These are phyloP conservation scores for Penicillium sp. DNA, from an alignment of 2,329 filamentous ascomycete species.

Conservation along the genomic window DNA sequence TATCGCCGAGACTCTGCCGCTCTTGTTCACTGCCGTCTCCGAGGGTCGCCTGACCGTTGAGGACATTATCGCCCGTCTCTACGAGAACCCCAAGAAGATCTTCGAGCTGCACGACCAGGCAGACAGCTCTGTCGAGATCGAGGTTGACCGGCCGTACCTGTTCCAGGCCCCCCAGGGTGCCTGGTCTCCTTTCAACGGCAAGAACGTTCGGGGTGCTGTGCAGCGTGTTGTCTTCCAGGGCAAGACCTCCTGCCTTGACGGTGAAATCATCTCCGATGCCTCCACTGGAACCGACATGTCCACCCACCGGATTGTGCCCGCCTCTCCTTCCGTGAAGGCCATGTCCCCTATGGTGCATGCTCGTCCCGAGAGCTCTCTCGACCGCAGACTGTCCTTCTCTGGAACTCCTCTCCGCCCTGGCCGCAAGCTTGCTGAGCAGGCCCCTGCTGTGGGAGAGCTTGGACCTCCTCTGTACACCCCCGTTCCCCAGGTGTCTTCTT, in stretches of 20 bases:
- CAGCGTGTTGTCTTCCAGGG: slow-evolving; percentile 68
- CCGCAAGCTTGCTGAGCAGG: too few relatives aligned
- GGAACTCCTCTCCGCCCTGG: too few relatives aligned
- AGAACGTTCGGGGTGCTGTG: slow-evolving; percentile 59
- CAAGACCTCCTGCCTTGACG: slow-evolving; percentile 66
- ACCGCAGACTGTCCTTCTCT: too few relatives aligned
- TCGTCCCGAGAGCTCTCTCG: slow-evolving; percentile 31
- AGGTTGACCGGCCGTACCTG: slow-evolving; percentile 63
- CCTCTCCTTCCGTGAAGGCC: slow-evolving; percentile 52
- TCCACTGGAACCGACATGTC: slow-evolving; percentile 67
- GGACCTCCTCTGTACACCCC: slow-evolving; percentile 34
- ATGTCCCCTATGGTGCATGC: slow-evolving; percentile 38
- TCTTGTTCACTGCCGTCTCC: slow-evolving; percentile 65
- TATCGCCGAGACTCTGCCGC: slow-evolving; percentile 63
- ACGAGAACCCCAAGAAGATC: slow-evolving; percentile 70
- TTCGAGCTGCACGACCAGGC: slow-evolving; percentile 74
- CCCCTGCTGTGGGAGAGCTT: too few relatives aligned
- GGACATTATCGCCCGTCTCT: slow-evolving; percentile 61
- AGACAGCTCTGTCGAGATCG: slow-evolving; percentile 63
- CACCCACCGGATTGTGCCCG: slow-evolving; percentile 46
- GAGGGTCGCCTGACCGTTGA: slow-evolving; percentile 66
- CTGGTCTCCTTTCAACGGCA: slow-evolving; percentile 67
- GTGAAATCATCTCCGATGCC: slow-evolving; percentile 50
- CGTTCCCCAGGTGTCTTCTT: slow-evolving; percentile 48
- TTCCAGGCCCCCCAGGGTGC: slow-evolving; percentile 43